These are phyloP conservation scores for Hyaloperonospora brassicae DNA, from an alignment of 352 stramenopile species.

Conservation along the genomic window DNA sequence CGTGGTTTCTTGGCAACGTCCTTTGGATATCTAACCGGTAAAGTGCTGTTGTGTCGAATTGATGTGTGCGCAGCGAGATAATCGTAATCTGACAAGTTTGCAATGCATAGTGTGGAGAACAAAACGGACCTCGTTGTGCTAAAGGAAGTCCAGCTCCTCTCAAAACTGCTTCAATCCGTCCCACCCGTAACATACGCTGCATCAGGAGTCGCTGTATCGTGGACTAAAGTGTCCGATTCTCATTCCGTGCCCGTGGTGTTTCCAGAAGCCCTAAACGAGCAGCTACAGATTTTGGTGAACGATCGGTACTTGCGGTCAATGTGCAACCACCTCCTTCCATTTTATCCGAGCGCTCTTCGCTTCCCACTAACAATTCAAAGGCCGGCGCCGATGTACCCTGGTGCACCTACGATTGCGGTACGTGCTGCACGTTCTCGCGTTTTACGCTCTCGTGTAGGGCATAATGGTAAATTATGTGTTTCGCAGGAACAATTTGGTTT, in stretches of 20 bases:
- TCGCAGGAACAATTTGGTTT: constrained; percentile 64
- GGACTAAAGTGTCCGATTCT: constrained; percentile 59
- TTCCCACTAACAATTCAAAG: constrained; percentile 32
- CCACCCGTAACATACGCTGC: constrained; percentile 43
- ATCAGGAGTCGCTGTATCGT: constrained; percentile 46
- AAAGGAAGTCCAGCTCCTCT: constrained; percentile 35
- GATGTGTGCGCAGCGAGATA: neutral
- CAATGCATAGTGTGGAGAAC: constrained; percentile 20
- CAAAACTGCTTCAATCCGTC: constrained; percentile 38
- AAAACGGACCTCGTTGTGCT: constrained; percentile 26
- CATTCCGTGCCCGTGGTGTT: constrained; percentile 58
- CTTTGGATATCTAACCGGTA: constrained; percentile 47
- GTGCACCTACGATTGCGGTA: constrained; percentile 42
- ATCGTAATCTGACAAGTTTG: constrained; percentile 4
- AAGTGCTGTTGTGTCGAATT: neutral
- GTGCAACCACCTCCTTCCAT: constrained; percentile 37
- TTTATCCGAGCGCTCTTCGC: constrained; percentile 28
- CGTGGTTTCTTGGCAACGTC: constrained; percentile 59
- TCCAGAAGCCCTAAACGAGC: constrained; percentile 40
- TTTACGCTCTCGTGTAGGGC: neutral
- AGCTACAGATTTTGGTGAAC: constrained; percentile 44
- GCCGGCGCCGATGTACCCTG: constrained; percentile 43
- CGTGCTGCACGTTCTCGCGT: neutral
- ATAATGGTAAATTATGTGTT: neutral
- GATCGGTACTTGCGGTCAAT: constrained; percentile 42